Base-by-base conservation (phyloP, 371 early-diverging fungal species). In the Phascolomyces articulosus region DNA sequence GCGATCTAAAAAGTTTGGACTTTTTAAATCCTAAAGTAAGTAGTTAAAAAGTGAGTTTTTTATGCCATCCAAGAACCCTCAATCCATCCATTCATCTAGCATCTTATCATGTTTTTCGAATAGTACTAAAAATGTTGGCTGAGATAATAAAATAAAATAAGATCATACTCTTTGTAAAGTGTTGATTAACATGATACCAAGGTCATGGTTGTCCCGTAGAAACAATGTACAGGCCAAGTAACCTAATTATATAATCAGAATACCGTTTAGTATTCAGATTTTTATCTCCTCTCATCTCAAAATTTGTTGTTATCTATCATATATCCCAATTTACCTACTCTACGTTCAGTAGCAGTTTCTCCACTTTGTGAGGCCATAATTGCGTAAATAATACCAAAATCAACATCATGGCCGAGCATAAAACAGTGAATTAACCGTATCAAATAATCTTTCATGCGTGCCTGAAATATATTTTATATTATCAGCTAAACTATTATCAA, bases 361-460 rank as follows among this genome's bases (percentile, higher is more conserved):
- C 82, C 84, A 67, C 84, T 82, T 48, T 85, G 87, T 20, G 79
- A 71, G 11, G 79, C 67, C 79, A 80, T 86, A 26, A 86, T 78
- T 1, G 87, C 85, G 65, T 82, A 73, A 51, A 85, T 81, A 10
- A 78, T 63, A 23, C 84, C 78, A 64, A 86, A 85, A 41, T 79
- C 80, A 0, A 83, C 79, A 54, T 76, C 56, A 54, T 83, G 76
- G 2, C 85, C 87, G 27, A 86, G 71, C 77, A 85, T 85, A 40
- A 69, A 74, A 53, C 80, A 79, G 56, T 82, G 82, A 4, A 86
- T 78, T 10, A 82, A 47, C 23, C 83, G 74, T 27, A 73, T 74
- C 16, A 86, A 53, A 41, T 79, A 79, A 29, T 79, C 80, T 49
- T 73, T 74, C 75, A 81, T 84, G 26, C 68, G 70, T 21, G 41